Percentiles rank a stretch among this genome's conserved stretches.
These are phyloP conservation scores for Perkinsus marinus DNA, from an alignment of 169 alveolate genomes.

Conservation along the genomic window DNA sequence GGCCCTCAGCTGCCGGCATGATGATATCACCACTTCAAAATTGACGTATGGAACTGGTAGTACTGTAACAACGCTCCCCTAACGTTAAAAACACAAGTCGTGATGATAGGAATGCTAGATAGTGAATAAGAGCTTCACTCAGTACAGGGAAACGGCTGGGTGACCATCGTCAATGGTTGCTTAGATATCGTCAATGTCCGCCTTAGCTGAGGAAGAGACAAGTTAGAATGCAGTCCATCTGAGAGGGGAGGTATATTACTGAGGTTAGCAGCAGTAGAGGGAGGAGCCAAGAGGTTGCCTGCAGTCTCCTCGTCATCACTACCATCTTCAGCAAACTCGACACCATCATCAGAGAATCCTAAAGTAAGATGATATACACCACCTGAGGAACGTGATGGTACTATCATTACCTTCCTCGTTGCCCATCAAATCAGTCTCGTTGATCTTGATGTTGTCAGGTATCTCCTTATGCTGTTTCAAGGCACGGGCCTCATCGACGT, in stretches of 20 bases:
- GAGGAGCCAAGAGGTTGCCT: neutral
- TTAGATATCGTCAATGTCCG: neutral
- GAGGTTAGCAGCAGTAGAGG: neutral
- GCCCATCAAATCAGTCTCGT: constrained; percentile 76
- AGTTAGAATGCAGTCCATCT: neutral
- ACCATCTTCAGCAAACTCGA: neutral
- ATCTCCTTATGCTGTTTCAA: constrained; percentile 88
- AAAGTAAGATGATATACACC: neutral
- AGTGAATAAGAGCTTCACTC: neutral
- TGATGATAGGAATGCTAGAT: neutral
- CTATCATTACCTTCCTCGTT: constrained; percentile 64
- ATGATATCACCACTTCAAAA: neutral
- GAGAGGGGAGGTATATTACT: neutral
- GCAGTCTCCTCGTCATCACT: neutral
- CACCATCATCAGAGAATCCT: neutral
- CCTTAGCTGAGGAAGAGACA: neutral
- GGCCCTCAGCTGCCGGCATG: neutral
- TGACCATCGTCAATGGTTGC: neutral
- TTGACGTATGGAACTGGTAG: neutral
- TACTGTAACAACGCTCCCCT: neutral
- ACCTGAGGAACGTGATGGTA: neutral
- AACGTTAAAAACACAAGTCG: neutral
- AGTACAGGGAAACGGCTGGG: neutral
- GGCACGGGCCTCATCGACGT: constrained; percentile 90
- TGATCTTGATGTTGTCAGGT: constrained; percentile 87